Percentiles rank a stretch among this genome's conserved stretches.
Conservation (phyloP, 257 asterid genomes). For the Dorcoceras hygrometricum region DNA sequence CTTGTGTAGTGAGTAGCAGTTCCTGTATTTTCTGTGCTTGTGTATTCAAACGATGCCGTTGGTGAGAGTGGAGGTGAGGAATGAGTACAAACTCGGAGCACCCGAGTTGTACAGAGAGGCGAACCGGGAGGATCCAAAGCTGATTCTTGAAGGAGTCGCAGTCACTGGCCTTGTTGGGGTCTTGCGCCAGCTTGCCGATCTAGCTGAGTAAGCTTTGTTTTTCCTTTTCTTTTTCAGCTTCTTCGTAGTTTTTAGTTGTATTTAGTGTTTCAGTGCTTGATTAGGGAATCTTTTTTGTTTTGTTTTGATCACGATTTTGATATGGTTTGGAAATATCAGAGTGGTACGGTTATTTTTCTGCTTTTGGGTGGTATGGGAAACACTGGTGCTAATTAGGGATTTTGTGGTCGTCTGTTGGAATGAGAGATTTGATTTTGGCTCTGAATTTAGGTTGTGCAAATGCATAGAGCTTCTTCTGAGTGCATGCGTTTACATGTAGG, state of each 20-base stretch:
- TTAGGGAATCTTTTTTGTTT: background rate
- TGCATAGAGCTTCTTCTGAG: background rate
- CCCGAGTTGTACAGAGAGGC: constrained; percentile 62
- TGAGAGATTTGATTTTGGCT: too few species aligned
- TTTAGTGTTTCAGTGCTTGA: constrained; percentile 1
- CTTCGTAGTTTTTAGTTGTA: background rate
- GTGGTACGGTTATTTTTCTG: background rate
- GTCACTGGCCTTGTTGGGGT: constrained; percentile 88
- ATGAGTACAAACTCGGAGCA: constrained; percentile 73
- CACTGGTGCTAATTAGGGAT: background rate
- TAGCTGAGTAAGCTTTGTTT: constrained; percentile 56
- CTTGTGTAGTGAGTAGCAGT: too few species aligned
- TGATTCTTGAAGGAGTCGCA: constrained; percentile 69
- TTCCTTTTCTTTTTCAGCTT: background rate
- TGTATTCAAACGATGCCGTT: constrained; percentile 56
- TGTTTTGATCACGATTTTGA: background rate
- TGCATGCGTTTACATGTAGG: background rate
- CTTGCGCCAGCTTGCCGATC: constrained; percentile 95
- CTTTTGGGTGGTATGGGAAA: background rate
- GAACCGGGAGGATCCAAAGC: constrained; percentile 75
- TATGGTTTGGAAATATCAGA: constrained; percentile 1
- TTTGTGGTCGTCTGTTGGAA: background rate
- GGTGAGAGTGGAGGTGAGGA: constrained; percentile 71
- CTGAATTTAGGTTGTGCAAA: too few species aligned
- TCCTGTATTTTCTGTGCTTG: background rate